Base-by-base conservation (phyloP, 345 rosid species). In the Acer yangbiense region DNA sequence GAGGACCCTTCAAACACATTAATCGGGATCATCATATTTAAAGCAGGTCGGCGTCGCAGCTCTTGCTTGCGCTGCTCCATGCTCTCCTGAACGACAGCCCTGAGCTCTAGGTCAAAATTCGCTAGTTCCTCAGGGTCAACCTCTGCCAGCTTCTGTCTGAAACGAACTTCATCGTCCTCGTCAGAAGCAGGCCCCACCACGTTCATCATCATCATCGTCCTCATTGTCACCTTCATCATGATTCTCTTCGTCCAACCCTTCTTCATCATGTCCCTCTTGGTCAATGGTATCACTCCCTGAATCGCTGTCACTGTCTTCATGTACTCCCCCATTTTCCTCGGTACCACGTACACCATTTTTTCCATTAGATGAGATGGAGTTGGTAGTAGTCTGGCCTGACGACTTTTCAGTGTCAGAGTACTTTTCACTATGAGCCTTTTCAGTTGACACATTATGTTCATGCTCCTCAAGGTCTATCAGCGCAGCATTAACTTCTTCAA, bases 71-170 rank as follows among this genome's bases (percentile, higher is more conserved):
- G 91, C 79, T 97, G 99, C 87, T 97, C 99, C 90, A 94, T 90
- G 86, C 99, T 97, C 82, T 97, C 98, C 97, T 96, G 98, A 85
- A 96, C 82, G 48, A 97, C 94, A 79, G 99, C 98, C 84, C 88
- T 86, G 58, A 97, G 89, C 85, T 97, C 98, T 91, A 85, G 88
- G 73, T 94, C 98, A 83, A 97, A 97, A 84, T 83, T 87, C 0
- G 90, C 93, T 66, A 83, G 84, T 85, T 97, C 99, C 80, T 78
- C 83, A 73, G 94, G 98, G 79, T 97, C 96, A 55, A 90, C 91
- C 78, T 90, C 91, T 1, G 95, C 87, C 43, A 86, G 85, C 82
- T 87, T 93, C 85, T 94, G 98, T 82, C 98, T 93, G 52, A 94
- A 91, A 75, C 79, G 96, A 71, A 94, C 95, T 81, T 91, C 94